Evolutionary conservation across 805 yeast genomes (phyloP).

Genomic region (Vanderwaltozyma tropicalis): DNA sequence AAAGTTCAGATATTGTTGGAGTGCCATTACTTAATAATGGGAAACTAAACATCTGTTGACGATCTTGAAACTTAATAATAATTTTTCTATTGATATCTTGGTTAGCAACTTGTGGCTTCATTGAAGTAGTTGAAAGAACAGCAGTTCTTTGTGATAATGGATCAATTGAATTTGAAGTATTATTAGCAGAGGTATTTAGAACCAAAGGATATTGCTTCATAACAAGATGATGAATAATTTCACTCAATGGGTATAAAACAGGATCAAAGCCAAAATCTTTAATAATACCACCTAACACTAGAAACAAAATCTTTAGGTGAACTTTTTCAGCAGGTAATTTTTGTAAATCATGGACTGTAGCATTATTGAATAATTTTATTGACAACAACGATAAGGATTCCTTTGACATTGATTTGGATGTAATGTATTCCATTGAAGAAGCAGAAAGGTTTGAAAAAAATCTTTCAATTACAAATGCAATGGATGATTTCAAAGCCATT

Average conservation of each 20-base stretch:
- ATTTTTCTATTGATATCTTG: slow-evolving; percentile 31
- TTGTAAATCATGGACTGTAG: slow-evolving; percentile 26
- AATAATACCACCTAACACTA: slow-evolving; percentile 57
- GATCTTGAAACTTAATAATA: slow-evolving; percentile 41
- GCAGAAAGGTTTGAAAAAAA: slow-evolving; percentile 41
- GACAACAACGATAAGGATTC: slow-evolving; percentile 28
- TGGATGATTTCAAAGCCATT: slow-evolving; percentile 42
- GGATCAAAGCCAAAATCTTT: slow-evolving; percentile 75
- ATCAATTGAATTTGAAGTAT: slow-evolving; percentile 1
- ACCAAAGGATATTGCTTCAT: slow-evolving; percentile 52
- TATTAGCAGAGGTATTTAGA: slow-evolving; percentile 9
- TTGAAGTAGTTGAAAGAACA: slow-evolving; percentile 20
- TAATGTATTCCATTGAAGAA: slow-evolving; percentile 44
- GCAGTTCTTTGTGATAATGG: not conserved
- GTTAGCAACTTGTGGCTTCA: slow-evolving; percentile 31
- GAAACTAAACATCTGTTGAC: slow-evolving; percentile 53
- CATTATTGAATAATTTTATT: slow-evolving; percentile 14
- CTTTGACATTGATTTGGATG: slow-evolving; percentile 35
- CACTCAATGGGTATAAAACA: slow-evolving; percentile 54
- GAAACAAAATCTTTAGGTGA: slow-evolving; percentile 42
- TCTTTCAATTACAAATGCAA: slow-evolving; percentile 53
- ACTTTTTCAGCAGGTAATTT: slow-evolving; percentile 34
- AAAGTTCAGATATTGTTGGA: slow-evolving; percentile 68
- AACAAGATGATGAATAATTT: slow-evolving; percentile 48
- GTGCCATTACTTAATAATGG: slow-evolving; percentile 59